Evolutionary conservation across 2,329 filamentous ascomycete genomes (phyloP).

Genomic region (Hymenoscyphus fraxineus): DNA sequence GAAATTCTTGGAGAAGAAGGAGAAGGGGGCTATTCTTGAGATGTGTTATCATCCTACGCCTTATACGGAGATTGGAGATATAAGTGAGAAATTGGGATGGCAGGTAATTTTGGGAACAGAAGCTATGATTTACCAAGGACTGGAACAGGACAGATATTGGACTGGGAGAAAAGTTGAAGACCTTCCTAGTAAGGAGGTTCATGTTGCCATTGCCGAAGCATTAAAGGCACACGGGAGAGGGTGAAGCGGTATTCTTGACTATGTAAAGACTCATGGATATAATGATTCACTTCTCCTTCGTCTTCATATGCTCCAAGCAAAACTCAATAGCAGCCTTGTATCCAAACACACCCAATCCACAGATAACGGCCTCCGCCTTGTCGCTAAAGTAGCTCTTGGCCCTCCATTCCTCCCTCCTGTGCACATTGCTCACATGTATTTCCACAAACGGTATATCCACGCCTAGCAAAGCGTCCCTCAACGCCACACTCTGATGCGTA

Average conservation of each 20-base stretch:
- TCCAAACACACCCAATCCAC: conserved; percentile 61
- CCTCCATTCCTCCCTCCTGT: conserved; percentile 65
- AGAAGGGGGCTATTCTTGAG: conserved; percentile 26
- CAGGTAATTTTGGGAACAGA: conserved; percentile 26
- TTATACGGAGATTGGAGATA: conserved; percentile 21
- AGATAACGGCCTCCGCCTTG: conserved; percentile 71
- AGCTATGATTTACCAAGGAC: conserved; percentile 29
- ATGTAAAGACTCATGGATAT: neutral
- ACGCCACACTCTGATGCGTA: conserved; percentile 72
- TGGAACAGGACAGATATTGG: conserved; percentile 26
- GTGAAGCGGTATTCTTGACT: neutral
- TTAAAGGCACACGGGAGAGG: conserved; percentile 13
- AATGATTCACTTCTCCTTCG: conserved; percentile 30
- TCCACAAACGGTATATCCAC: conserved; percentile 72
- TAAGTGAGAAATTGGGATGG: conserved; percentile 21
- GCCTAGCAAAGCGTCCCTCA: conserved; percentile 69
- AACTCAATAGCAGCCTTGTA: conserved; percentile 59
- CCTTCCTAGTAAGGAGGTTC: conserved; percentile 21
- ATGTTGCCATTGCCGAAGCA: conserved; percentile 21
- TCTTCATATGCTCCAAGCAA: conserved; percentile 44
- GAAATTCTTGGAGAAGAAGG: conserved; percentile 20
- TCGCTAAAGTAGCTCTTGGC: conserved; percentile 70
- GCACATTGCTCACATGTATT: conserved; percentile 73
- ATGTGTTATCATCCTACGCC: conserved; percentile 29
- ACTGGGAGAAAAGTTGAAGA: conserved; percentile 20